phyloP scores from a whole-genome alignment of 2,329 filamentous ascomycete species.

The Eurotiales sp. region DNA sequence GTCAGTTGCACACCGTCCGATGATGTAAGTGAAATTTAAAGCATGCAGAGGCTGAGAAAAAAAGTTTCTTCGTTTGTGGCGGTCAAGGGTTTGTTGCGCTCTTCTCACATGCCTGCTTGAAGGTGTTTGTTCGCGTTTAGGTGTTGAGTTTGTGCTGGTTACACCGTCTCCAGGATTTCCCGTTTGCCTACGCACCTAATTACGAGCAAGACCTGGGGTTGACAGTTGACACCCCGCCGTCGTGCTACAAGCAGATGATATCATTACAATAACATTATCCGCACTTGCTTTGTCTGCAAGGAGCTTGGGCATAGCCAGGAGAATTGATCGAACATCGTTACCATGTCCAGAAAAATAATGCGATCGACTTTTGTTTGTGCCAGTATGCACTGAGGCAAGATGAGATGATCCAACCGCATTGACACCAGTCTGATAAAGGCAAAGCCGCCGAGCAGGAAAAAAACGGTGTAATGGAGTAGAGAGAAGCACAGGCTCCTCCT shows the following conservation, averaged over 20 bases:
- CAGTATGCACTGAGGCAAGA: no score
- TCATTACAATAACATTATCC: not conserved
- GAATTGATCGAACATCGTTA: no score
- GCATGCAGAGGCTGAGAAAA: not conserved
- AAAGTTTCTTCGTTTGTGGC: not conserved
- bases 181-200: no score
- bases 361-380: no score
- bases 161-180: no score
- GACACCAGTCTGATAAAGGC: no score
- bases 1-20: not conserved
- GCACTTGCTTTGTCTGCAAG: not conserved
- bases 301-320: not conserved
- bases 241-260: not conserved
- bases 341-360: no score
- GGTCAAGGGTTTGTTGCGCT: not conserved
- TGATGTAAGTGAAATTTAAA: not conserved
- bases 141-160: not conserved
- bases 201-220: not conserved
- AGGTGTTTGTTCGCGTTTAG: no score
- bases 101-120: not conserved
- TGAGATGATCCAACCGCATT: no score
- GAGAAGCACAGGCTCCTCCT: no score
- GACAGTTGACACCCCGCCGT: not conserved
- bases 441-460: no score
- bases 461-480: no score